Conservation (phyloP, 2,329 filamentous ascomycete species). For the Sarocladium kiliense region DNA sequence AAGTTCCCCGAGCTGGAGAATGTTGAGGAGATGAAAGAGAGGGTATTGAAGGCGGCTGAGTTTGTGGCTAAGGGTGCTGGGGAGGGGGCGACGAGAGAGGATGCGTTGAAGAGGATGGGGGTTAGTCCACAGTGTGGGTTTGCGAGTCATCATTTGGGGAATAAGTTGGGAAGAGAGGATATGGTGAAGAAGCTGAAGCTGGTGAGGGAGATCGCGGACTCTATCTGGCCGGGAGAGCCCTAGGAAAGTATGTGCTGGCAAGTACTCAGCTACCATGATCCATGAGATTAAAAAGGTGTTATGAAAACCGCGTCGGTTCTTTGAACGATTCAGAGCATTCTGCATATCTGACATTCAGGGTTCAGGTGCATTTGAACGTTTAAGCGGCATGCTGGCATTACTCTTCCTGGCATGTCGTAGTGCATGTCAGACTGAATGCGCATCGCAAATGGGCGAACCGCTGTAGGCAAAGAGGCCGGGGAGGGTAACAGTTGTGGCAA, state of each 20-base stretch:
- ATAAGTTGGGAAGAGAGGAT: constrained; percentile 53
- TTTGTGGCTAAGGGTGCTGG: constrained; percentile 56
- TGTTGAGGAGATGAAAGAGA: constrained; percentile 52
- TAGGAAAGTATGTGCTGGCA: not conserved
- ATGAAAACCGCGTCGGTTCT: too few relatives aligned
- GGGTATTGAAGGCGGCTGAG: constrained; percentile 54
- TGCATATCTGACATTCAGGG: too few relatives aligned
- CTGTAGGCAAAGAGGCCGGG: too few relatives aligned
- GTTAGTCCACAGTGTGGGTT: constrained; percentile 68
- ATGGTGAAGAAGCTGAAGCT: constrained; percentile 68
- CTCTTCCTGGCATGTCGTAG: too few relatives aligned
- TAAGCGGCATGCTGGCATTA: too few relatives aligned
- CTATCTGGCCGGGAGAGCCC: constrained; percentile 1
- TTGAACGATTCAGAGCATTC: too few relatives aligned
- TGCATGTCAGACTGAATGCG: too few relatives aligned
- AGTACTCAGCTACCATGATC: too few relatives aligned
- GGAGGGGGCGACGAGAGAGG: constrained; percentile 49
- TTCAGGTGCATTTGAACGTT: too few relatives aligned
- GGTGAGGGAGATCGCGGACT: constrained; percentile 57
- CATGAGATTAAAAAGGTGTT: too few relatives aligned
- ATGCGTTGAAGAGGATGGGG: constrained; percentile 60
- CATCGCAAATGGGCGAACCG: too few relatives aligned
- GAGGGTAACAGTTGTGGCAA: too few relatives aligned
- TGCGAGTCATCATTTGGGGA: constrained; percentile 40
- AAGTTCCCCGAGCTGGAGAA: constrained; percentile 57